Base-by-base conservation (phyloP, 2,329 filamentous ascomycete species). In the Xylaria sp. region DNA sequence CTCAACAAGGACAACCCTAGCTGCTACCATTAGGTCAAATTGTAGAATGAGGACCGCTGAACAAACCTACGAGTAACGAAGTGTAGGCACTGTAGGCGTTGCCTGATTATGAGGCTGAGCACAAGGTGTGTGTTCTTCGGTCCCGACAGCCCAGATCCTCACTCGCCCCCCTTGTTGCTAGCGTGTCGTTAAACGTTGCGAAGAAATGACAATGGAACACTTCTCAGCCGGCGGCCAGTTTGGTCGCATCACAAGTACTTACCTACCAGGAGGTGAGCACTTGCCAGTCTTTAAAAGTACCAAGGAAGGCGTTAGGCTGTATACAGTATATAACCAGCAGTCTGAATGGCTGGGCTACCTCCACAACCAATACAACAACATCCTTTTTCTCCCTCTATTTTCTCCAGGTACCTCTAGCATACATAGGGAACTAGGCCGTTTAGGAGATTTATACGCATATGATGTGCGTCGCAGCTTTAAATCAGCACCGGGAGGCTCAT, bases 81-180 rank as follows among this genome's bases (percentile, higher is more conserved):
- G 25, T 5, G 39, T 41, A 36, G 33, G 13, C 39, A 23, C 13
- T 23, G n/a, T 23, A 56, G 31, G 52, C n/a, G 39, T 56, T 9
- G 52, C 52, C 52, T 43, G 10, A 57, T n/a, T 2, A 20, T 49
- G 46, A 63, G 60, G 60, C 65, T 63, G 59, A 59, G 31, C 8
- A 31, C 49, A 7, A 46, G 18, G 31, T 61, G 46, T 31, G 48
- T 15, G 20, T 60, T 20, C 28, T 39, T 67, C 65, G 65, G 65
- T 63, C 65, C 65, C 65, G 65, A 64, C 60, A 60, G 46, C 12
- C 28, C 20, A 55, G 13, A 23, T 55, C 15, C 23, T 46, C 36
- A 31, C 46, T 20, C 23, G 20, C 46, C 18, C n/a, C 56, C 56
- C 39, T 46, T 10, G 39, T 20, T 31, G 39, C 55, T 58, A 58